phyloP scores from a whole-genome alignment of 2,329 filamentous ascomycete genomes.

The Dryadomyces quercivorus region DNA sequence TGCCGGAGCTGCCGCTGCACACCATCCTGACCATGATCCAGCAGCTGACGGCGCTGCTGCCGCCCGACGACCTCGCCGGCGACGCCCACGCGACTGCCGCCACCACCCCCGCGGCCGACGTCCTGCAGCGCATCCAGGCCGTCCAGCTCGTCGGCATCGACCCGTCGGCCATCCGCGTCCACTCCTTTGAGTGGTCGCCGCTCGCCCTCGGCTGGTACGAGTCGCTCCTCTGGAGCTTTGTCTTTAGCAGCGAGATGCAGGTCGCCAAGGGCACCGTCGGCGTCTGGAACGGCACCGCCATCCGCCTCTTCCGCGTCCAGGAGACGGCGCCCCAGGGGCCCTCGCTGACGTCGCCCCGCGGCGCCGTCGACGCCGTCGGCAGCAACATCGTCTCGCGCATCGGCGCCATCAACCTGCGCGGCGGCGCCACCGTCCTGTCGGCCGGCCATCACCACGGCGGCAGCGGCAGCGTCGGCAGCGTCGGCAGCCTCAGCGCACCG shows the following conservation, averaged over 20 bases:
- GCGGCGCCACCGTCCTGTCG: slow-evolving; percentile 12
- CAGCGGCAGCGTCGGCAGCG: not conserved
- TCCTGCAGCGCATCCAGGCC: slow-evolving; percentile 41
- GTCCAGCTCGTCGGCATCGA: slow-evolving; percentile 62
- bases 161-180: slow-evolving; percentile 58
- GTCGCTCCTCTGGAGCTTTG: slow-evolving; percentile 82
- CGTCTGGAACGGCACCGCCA: slow-evolving; percentile 83
- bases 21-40: slow-evolving; percentile 69
- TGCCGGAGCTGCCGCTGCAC: slow-evolving; percentile 82
- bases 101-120: slow-evolving; percentile 1
- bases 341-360: slow-evolving; percentile 70
- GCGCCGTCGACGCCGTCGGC: slow-evolving; percentile 86
- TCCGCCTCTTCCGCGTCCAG: slow-evolving; percentile 83
- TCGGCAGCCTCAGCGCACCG: not conserved
- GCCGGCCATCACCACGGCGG: not conserved
- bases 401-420: slow-evolving; percentile 63
- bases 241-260: slow-evolving; percentile 84
- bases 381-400: slow-evolving; percentile 82
- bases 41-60: slow-evolving; percentile 46
- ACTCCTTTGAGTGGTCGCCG: slow-evolving; percentile 90
- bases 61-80: slow-evolving; percentile 32
- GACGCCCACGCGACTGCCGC: no score
- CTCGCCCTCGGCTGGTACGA: slow-evolving; percentile 92
- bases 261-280: slow-evolving; percentile 77
- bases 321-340: slow-evolving; percentile 71